Evolutionary conservation across 352 stramenopile genomes (phyloP).

Genomic region (Pythium aphanidermatum): DNA sequence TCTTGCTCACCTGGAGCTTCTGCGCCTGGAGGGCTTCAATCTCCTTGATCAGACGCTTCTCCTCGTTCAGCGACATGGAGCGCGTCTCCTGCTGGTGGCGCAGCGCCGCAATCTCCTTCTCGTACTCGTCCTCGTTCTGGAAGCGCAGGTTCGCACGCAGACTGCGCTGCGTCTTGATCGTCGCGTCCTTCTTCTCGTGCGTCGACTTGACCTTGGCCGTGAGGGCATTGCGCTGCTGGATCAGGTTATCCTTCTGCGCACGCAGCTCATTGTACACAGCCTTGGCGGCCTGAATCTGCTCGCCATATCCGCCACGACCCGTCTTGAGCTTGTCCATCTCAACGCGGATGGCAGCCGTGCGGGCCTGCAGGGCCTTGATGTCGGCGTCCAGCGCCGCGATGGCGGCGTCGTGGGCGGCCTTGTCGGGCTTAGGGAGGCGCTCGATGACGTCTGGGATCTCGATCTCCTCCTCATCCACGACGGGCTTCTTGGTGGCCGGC

Average conservation of each 20-base stretch:
- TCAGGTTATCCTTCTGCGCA: constrained; percentile 81
- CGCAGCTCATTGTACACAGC: constrained; percentile 73
- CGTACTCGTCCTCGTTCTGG: constrained; percentile 85
- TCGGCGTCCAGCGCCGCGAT: constrained; percentile 79
- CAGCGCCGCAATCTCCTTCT: constrained; percentile 87
- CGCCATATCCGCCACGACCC: constrained; percentile 74
- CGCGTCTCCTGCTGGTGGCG: constrained; percentile 91
- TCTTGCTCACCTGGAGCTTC: constrained; percentile 84
- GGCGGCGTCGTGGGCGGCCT: constrained; percentile 86
- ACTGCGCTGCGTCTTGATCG: constrained; percentile 61
- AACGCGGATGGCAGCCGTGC: constrained; percentile 54
- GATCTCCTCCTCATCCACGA: constrained; percentile 31
- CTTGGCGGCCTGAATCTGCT: constrained; percentile 88
- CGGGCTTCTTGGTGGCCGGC: constrained; percentile 5
- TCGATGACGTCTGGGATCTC: constrained; percentile 77
- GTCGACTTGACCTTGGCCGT: constrained; percentile 75
- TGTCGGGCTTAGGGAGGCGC: constrained; percentile 80
- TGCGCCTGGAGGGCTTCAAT: constrained; percentile 89
- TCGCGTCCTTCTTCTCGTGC: constrained; percentile 78
- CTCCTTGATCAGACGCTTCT: constrained; percentile 97
- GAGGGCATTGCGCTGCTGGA: constrained; percentile 76
- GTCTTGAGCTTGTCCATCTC: constrained; percentile 82
- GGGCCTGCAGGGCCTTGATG: constrained; percentile 92
- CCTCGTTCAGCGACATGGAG: constrained; percentile 94
- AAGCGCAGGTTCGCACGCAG: constrained; percentile 80